Base-by-base conservation (phyloP, 169 alveolate genomes). In the Nephromyces sp. region DNA sequence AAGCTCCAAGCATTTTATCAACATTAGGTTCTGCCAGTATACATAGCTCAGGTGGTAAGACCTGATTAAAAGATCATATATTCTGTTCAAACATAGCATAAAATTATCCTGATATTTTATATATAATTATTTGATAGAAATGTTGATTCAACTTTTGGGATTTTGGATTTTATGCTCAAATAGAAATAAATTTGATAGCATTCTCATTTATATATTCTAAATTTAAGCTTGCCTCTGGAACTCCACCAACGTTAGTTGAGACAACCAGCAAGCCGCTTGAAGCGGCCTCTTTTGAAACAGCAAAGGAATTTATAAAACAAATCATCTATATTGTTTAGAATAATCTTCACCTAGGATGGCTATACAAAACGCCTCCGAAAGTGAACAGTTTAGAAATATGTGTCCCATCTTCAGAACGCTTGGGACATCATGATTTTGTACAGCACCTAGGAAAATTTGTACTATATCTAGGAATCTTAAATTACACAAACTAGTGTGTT, bases 331-430 rank as follows among this genome's bases (percentile, higher is more conserved):
- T 21, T 21, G 30, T 28, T 29, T 32, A 28, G 61, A 25, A 24
- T 34, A 6, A 53, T 29, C 70, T 69, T 90, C 51, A 71, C 86
- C 89, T 6, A 92, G 90, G 31, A 95, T 93, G 28, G 99, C 99
- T n/a, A 96, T 96, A 82, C 99, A 95, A 88, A 98, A 96, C 3
- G 99, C 98, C 83, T 96, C 99, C 3, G 99, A 95, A 70, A 95
- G 89, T 28, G 99, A 95, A 61, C 98, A 87, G 84, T 95, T 96
- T 72, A 98, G 90, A 89, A 96, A 98, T 30, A 98, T 96, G 80
- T 97, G 98, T 0, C 99, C 99, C 79, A 92, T 80, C 61, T 92
- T 95, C 63, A 96, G 89, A 22, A 94, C 94, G 77, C 90, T 88
- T 77, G 97, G 84, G 6, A 96, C 99, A 66, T 94, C 80, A 62